These are phyloP conservation scores for Syzygium aromaticum DNA, from an alignment of 345 rosid genomes.

Conservation along the genomic window DNA sequence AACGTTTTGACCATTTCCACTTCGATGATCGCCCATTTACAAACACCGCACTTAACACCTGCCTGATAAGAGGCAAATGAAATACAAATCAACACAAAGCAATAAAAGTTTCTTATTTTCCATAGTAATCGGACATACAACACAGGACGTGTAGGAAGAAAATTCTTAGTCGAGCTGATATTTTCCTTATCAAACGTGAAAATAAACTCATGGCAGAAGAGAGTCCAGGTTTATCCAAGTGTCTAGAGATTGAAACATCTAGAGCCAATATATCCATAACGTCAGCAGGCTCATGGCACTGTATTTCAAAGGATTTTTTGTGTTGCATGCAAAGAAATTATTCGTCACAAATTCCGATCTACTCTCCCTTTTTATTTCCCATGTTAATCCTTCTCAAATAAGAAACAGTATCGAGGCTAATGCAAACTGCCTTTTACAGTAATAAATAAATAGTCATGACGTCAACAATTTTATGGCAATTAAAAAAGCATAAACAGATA, in stretches of 20 bases:
- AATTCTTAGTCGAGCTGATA: neutral
- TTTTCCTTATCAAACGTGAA: neutral
- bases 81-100: neutral
- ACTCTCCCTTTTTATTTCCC: neutral
- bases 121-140: neutral
- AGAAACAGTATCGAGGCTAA: neutral
- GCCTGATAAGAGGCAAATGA: neutral
- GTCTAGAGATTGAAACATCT: neutral
- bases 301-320: neutral
- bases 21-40: constrained; percentile 57
- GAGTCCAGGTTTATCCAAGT: neutral
- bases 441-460: neutral
- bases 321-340: neutral
- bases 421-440: neutral
- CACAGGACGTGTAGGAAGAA: neutral
- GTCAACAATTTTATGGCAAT: neutral
- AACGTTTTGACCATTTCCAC: constrained; percentile 38
- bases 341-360: neutral
- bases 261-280: neutral
- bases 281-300: neutral
- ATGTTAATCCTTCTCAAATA: neutral
- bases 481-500: neutral
- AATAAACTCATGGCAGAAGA: neutral
- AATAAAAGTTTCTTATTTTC: neutral
- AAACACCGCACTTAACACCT: neutral